Evolutionary conservation across 2,329 filamentous ascomycete species (phyloP), one percentile per base, ranked within the genome.

Genomic region (Fusarium bactridioides): DNA sequence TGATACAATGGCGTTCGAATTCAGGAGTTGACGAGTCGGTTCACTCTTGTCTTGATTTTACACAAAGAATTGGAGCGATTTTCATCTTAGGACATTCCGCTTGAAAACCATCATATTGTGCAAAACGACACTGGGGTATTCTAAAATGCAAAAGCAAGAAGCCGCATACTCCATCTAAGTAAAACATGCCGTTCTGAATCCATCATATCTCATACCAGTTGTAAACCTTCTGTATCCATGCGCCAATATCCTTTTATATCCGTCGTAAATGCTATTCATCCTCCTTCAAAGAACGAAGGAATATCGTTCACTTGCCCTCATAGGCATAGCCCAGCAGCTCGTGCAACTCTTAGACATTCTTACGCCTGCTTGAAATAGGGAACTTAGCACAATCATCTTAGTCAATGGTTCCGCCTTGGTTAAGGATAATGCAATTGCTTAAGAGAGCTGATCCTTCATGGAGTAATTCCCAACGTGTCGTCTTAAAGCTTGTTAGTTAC

Each of bases 401-500:
- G n/a, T 69, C 51, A 51, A 81, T 69, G 21, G 70, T 76, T 21
- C 75, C 79, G 13, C 79, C 80, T 19, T 78, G 72, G 38, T 81
- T 82, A 12, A 82, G 77, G n/a, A 78, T 72, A 72, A 97, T 93
- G 80, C 95, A 97, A 79, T 94, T 96, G 61, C 87, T 90, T 78
- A 98, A 81, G 68, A 97, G 83, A 27, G 89, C 92, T 37, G 93
- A 92, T 40, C 94, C 95, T 82, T 98, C 96, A 64, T 96, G 92
- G 70, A 98, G 84, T 61, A 98, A 83, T 84, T 98, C 95, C 95
- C 95, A 98, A 54, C 94, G 88, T 37, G 94, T 94, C 76, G 91
- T 91, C 73, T 88, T 21, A 13, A 33, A 38, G 33, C 27, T 21
- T 58, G 59, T 61, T 45, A 61, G 58, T 43, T 23, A 35, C 19